A percentile compares a stretch with the other conserved stretches of the same genome.
phyloP scores from a whole-genome alignment of 805 yeast species.

The Cyberlindnera americana region DNA sequence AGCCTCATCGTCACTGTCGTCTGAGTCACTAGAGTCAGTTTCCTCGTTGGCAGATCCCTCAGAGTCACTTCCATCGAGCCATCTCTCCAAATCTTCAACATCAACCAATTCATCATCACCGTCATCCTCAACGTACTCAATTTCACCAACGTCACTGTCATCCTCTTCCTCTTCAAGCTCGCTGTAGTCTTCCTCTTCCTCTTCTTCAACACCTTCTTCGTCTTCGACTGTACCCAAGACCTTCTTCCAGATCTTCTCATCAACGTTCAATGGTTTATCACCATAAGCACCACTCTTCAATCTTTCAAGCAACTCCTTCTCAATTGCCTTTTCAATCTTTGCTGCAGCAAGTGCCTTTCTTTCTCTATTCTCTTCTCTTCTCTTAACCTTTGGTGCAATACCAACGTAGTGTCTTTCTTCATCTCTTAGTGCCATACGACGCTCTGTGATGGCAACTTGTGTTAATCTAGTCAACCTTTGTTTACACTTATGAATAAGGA shows the following conservation, averaged over 20 bases:
- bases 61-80: slow-evolving; percentile 60
- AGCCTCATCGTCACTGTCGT: slow-evolving; percentile 35
- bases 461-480: slow-evolving; percentile 93
- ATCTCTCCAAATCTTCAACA: slow-evolving; percentile 86
- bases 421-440: slow-evolving; percentile 85
- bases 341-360: slow-evolving; percentile 97
- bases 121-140: slow-evolving; percentile 87
- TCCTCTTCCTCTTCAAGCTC: slow-evolving; percentile 48
- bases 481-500: slow-evolving; percentile 87
- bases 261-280: slow-evolving; percentile 95
- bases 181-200: slow-evolving; percentile 46
- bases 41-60: slow-evolving; percentile 34
- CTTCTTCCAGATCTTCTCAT: slow-evolving; percentile 92
- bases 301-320: slow-evolving; percentile 90
- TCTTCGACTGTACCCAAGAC: slow-evolving; percentile 81
- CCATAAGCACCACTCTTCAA: slow-evolving; percentile 98
- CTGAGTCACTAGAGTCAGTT: slow-evolving; percentile 31
- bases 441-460: slow-evolving; percentile 92
- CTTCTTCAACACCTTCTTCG: slow-evolving; percentile 50
- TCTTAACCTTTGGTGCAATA: slow-evolving; percentile 86
- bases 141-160: slow-evolving; percentile 64
- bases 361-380: slow-evolving; percentile 93
- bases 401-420: slow-evolving; percentile 94
- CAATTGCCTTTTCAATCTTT: slow-evolving; percentile 92
- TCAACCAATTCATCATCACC: slow-evolving; percentile 92